These are phyloP conservation scores for Moesziomyces sp. DNA, from an alignment of 1,284 basidiomycete species.

Conservation along the genomic window DNA sequence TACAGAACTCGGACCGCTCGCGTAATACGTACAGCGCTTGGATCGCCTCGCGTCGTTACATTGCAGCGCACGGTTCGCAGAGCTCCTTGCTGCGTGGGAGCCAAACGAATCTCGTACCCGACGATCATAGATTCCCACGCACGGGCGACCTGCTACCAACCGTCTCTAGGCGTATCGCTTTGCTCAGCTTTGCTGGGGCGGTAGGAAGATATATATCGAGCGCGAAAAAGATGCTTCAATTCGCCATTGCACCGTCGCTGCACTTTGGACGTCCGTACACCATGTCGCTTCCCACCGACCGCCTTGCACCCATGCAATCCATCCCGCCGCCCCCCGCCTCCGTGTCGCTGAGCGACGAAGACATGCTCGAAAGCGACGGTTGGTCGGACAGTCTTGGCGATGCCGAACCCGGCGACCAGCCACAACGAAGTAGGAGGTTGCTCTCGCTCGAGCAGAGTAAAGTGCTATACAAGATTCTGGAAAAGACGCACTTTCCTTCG, in stretches of 20 bases:
- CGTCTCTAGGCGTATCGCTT: no score
- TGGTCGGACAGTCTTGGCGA: constrained; percentile 9
- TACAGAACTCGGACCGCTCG: no score
- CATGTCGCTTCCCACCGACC: background rate
- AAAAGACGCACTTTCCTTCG: constrained; percentile 57
- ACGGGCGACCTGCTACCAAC: no score
- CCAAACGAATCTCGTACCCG: no score
- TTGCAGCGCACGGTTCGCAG: background rate
- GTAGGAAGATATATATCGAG: no score
- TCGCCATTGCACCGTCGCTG: no score
- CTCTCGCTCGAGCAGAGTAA: constrained; percentile 52
- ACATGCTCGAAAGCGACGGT: constrained; percentile 22
- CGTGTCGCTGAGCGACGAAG: constrained; percentile 31
- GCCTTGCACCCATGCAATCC: no score
- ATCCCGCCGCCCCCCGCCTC: background rate
- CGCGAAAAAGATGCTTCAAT: no score
- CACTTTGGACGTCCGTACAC: no score
- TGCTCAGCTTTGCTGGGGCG: no score
- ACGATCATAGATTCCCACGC: background rate
- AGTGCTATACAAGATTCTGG: constrained; percentile 51
- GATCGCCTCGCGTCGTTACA: constrained; percentile 22
- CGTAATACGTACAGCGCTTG: constrained; percentile 4
- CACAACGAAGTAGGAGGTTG: constrained; percentile 23
- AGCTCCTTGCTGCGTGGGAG: background rate
- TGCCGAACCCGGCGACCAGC: no score